Percentiles rank a stretch among this genome's conserved stretches.
These are phyloP conservation scores for Penicillium cinerascens DNA, from an alignment of 495 filamentous ascomycete genomes.

Conservation along the genomic window DNA sequence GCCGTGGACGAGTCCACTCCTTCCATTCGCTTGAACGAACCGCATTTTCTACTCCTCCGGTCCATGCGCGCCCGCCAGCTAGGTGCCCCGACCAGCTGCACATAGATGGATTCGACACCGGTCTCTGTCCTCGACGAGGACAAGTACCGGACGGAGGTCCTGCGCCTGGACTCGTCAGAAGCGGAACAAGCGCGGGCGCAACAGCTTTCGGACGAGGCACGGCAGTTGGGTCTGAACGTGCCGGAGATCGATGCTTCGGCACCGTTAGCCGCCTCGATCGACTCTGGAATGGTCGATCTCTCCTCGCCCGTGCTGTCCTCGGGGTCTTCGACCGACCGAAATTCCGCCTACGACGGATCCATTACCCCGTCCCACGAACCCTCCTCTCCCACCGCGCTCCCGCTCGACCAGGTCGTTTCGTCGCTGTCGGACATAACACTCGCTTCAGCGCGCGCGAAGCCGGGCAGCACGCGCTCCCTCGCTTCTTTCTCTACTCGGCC, in stretches of 20 bases:
- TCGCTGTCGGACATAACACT: conserved; percentile 40
- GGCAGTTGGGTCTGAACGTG: conserved; percentile 36
- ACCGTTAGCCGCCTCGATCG: conserved; percentile 39
- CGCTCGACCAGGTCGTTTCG: conserved; percentile 29
- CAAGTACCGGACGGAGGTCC: conserved; percentile 40
- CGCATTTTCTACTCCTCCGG: conserved; percentile 4
- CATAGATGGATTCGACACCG: conserved; percentile 14
- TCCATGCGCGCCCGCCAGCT: conserved; percentile 27
- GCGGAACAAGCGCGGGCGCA: conserved; percentile 36
- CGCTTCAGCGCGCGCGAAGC: conserved; percentile 31
- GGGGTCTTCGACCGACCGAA: conserved; percentile 38
- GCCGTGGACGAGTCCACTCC: conserved; percentile 36
- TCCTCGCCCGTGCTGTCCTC: conserved; percentile 38
- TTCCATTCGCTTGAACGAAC: conserved; percentile 1
- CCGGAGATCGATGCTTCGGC: conserved; percentile 38
- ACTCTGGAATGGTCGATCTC: conserved; percentile 37
- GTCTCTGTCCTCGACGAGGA: conserved; percentile 28
- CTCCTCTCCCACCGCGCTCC: conserved; percentile 11
- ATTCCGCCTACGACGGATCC: conserved; percentile 30
- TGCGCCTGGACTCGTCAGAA: conserved; percentile 33
- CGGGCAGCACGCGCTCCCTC: conserved; percentile 40
- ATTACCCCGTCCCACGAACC: conserved; percentile 27
- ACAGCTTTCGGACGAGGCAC: conserved; percentile 38
- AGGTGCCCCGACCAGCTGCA: conserved; percentile 17
- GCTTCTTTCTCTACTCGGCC: conserved; percentile 41